Base-by-base conservation (phyloP, 371 early-diverging fungal species). In the Apophysomyces elegans region DNA sequence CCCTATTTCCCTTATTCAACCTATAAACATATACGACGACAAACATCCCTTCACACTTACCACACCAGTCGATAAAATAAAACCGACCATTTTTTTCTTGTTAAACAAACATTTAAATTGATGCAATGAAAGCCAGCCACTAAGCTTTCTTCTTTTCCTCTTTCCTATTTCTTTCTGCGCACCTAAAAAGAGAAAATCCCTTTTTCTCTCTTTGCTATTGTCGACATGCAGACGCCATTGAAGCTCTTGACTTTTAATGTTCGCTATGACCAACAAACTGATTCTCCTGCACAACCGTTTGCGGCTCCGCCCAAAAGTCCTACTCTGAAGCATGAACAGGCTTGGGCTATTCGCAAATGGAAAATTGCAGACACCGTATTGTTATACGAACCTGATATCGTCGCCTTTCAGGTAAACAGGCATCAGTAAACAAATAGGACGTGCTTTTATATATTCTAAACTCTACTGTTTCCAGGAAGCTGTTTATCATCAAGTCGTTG, bases 311-410 rank as follows among this genome's bases (percentile, higher is more conserved):
- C 75, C 6, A 37, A 16, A 11, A 65, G 66, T 11, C 37, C 41
- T 1, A 61, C n/a, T 8, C 77, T 72, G 41, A 60, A 12, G 8
- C 70, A 69, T 41, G 84, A 84, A 50, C 75, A 73, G 21, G 81
- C 83, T 36, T 84, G 84, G 84, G 45, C 76, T n/a, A 54, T 78
- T 39, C 68, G 84, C 62, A 80, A 78, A 37, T 77, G 76, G 73
- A 84, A 82, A 26, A 61, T 84, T 26, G 73, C 74, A 2, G 84
- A 84, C 38, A 77, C 83, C 1, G 70, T 84, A 18, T 60, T 80
- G 18, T 57, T 82, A 9, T 82, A 77, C 63, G 70, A 63, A 37
- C 78, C 81, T 7, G 84, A 84, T 60, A 62, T 84, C 45, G 62
- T 84, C 6, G 84, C 75, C 1, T 47, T 84, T 21, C 84, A 84